A percentile compares a stretch with the other conserved stretches of the same genome.
Conservation (phyloP, 163 green algal species). For the Trebouxiophyceae sp. region DNA sequence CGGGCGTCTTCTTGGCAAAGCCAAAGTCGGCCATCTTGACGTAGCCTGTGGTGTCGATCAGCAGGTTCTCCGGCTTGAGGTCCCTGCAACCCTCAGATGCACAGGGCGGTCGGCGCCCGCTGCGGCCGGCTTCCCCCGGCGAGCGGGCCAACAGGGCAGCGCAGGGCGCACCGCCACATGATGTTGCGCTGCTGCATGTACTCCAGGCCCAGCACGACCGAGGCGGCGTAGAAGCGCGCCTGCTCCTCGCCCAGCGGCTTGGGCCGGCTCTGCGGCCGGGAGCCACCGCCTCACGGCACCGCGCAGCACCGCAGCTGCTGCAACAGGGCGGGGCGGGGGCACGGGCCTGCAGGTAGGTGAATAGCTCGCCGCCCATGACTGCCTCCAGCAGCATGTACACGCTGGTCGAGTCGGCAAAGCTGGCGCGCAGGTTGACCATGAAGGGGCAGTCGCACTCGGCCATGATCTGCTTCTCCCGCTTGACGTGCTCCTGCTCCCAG, state of each 20-base stretch:
- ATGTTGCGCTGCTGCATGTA: conserved; percentile 76
- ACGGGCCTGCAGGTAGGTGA: conserved; percentile 85
- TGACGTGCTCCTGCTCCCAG: conserved; percentile 77
- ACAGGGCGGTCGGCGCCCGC: too few relatives aligned
- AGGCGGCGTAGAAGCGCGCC: conserved; percentile 81
- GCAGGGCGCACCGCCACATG: conserved; percentile 38
- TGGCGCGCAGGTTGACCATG: conserved; percentile 69
- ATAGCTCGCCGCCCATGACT: conserved; percentile 88
- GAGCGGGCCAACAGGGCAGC: too few relatives aligned
- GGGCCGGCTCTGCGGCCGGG: conserved; percentile 47
- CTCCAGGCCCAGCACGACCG: conserved; percentile 73
- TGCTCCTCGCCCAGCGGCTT: conserved; percentile 58
- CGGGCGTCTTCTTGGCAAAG: conserved; percentile 23
- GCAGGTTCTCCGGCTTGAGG: conserved; percentile 88
- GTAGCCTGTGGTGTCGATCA: conserved; percentile 66
- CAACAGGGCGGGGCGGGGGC: too few relatives aligned
- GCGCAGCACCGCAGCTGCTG: too few relatives aligned
- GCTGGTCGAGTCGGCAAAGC: conserved; percentile 54
- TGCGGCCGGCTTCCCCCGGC: too few relatives aligned
- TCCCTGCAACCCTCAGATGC: conserved; percentile 53
- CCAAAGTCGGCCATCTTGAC: conserved; percentile 39
- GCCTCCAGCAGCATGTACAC: conserved; percentile 90
- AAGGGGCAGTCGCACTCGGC: conserved; percentile 64
- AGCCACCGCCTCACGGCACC: too few relatives aligned
- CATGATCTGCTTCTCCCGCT: conserved; percentile 69